Percentiles rank a stretch among this genome's conserved stretches.
Evolutionary conservation across 306 rosid species (phyloP).

Genomic region (Vigna reflexopilosa): DNA sequence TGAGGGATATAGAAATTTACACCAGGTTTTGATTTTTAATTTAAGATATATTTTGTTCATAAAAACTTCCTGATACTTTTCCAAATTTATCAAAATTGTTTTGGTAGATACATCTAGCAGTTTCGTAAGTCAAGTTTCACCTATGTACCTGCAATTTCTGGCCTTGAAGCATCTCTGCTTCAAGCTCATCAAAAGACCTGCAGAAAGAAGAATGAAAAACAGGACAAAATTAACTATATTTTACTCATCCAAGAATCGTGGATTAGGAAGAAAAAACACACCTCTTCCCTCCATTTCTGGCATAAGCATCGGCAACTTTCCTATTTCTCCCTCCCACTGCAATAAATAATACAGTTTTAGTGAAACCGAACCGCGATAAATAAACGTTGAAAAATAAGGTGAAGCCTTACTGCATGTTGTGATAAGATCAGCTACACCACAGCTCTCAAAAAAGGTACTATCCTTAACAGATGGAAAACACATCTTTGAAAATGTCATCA

Average conservation of each 20-base stretch:
- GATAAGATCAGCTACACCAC: slow-evolving; percentile 98
- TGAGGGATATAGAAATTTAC: neutral
- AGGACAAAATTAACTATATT: neutral
- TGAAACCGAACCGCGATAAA: neutral
- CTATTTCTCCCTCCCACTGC: slow-evolving; percentile 99
- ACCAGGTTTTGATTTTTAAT: neutral
- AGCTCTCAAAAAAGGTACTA: slow-evolving; percentile 93
- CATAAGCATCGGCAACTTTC: slow-evolving; percentile 94
- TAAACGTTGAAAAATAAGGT: slow-evolving; percentile 3
- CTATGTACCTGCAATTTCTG: slow-evolving; percentile 87
- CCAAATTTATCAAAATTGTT: slow-evolving; percentile 5
- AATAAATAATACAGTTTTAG: slow-evolving; percentile 38
- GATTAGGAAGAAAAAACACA: slow-evolving; percentile 42
- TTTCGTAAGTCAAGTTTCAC: too few species aligned
- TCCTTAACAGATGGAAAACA: slow-evolving; percentile 90
- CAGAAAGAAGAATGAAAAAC: slow-evolving; percentile 30
- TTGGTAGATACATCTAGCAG: slow-evolving; percentile 8
- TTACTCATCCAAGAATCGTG: slow-evolving; percentile 22
- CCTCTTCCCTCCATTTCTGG: slow-evolving; percentile 84
- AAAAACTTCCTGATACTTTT: neutral
- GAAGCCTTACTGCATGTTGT: slow-evolving; percentile 89
- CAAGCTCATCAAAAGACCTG: slow-evolving; percentile 94
- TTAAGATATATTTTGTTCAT: neutral
- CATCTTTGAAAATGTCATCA: slow-evolving; percentile 92
- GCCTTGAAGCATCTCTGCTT: slow-evolving; percentile 93